Evolutionary conservation across 441 rosid genomes (phyloP).

Genomic region (Pelargonium cotyledonis): DNA sequence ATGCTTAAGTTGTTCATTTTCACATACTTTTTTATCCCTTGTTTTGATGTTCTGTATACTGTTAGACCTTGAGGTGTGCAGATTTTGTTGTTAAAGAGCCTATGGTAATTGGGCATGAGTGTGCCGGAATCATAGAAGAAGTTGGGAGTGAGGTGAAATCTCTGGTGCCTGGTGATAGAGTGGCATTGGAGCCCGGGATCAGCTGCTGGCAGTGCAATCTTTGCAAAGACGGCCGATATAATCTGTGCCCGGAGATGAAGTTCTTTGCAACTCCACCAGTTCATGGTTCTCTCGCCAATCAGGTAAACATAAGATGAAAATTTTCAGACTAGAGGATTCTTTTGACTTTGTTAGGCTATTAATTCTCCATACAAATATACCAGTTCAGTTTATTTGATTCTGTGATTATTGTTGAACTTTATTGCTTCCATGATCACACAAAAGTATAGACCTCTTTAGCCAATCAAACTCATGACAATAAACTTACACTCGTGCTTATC

Average conservation of each 20-base stretch:
- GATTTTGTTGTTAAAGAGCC: conserved; percentile 81
- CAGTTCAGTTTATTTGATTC: too few relatives aligned
- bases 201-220: conserved; percentile 68
- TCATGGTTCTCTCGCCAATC: conserved; percentile 85
- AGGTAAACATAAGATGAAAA: conserved; percentile 30
- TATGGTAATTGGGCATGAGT: conserved; percentile 90
- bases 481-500: too few relatives aligned
- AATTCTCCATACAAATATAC: neutral
- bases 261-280: conserved; percentile 85
- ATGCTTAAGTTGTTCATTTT: neutral
- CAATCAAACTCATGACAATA: too few relatives aligned
- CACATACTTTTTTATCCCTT: neutral
- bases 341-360: neutral
- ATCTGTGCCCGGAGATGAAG: conserved; percentile 88
- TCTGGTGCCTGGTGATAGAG: conserved; percentile 60
- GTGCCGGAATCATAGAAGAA: conserved; percentile 79
- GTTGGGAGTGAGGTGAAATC: conserved; percentile 63
- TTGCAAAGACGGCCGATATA: conserved; percentile 78
- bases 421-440: too few relatives aligned
- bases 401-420: too few relatives aligned
- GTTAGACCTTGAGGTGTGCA: conserved; percentile 58
- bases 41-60: conserved; percentile 4
- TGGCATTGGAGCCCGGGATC: conserved; percentile 84
- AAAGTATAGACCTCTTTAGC: too few relatives aligned
- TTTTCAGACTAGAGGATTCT: neutral